These are phyloP conservation scores for Hamigera avellanea DNA, from an alignment of 495 filamentous ascomycete genomes.

Conservation along the genomic window DNA sequence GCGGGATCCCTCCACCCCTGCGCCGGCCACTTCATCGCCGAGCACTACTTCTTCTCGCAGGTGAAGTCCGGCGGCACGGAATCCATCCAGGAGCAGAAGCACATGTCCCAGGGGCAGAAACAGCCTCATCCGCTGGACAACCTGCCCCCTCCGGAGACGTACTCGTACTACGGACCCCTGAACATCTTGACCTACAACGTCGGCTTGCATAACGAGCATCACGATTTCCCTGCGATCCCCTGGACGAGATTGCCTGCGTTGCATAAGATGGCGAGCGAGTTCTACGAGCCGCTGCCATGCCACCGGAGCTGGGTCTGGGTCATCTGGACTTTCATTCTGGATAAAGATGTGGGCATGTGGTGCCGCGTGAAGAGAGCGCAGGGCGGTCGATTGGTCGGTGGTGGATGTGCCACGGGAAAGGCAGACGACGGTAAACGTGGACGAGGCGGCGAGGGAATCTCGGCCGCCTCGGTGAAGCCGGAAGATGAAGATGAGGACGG, in stretches of 20 bases:
- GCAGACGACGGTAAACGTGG: constrained; percentile 21
- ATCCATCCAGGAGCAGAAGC: constrained; percentile 32
- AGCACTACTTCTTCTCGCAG: constrained; percentile 94
- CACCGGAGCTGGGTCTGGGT: constrained; percentile 88
- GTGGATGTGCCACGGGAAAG: constrained; percentile 15
- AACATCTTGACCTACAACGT: constrained; percentile 96
- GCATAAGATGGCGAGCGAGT: constrained; percentile 75
- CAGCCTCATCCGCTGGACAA: constrained; percentile 28
- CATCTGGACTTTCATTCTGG: constrained; percentile 89
- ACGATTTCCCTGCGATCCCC: constrained; percentile 94
- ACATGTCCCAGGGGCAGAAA: background rate
- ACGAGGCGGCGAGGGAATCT: constrained; percentile 31
- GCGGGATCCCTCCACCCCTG: constrained; percentile 90
- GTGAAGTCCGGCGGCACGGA: constrained; percentile 45
- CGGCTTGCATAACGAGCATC: constrained; percentile 95
- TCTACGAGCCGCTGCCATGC: constrained; percentile 78
- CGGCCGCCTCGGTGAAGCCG: constrained; percentile 20
- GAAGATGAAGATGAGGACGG: constrained; percentile 28
- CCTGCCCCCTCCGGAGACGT: constrained; percentile 79
- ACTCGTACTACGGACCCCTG: constrained; percentile 87
- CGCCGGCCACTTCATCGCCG: constrained; percentile 96
- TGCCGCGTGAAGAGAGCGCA: constrained; percentile 88
- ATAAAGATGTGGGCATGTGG: constrained; percentile 76
- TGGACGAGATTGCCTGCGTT: constrained; percentile 76
- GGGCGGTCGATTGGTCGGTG: constrained; percentile 59